These are phyloP conservation scores for Penicillium rolfsii DNA, from an alignment of 2,329 filamentous ascomycete genomes.

Conservation along the genomic window DNA sequence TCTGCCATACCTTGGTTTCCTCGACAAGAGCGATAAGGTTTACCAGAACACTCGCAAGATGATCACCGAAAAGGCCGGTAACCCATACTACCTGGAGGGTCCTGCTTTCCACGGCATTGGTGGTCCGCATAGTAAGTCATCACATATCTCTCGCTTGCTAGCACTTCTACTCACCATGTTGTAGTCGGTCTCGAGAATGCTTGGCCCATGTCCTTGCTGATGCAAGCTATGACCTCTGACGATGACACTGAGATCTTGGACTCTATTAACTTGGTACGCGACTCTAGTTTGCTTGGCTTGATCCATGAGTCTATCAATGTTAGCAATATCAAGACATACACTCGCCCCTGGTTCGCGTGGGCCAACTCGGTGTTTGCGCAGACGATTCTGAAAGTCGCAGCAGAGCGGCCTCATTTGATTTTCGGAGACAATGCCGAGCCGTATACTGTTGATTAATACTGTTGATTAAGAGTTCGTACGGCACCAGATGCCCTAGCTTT, in stretches of 20 bases:
- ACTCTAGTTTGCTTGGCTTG: constrained; percentile 74
- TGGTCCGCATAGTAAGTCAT: constrained; percentile 64
- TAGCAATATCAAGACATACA: constrained; percentile 69
- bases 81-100: constrained; percentile 86
- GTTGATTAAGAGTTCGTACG: neutral
- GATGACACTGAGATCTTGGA: constrained; percentile 77
- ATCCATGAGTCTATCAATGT: constrained; percentile 94
- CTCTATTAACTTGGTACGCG: constrained; percentile 73
- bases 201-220: constrained; percentile 94
- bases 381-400: constrained; percentile 86
- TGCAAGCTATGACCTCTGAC: constrained; percentile 87
- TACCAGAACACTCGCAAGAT: constrained; percentile 90
- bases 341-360: constrained; percentile 95
- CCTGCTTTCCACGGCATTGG: constrained; percentile 83
- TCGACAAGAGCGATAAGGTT: constrained; percentile 62
- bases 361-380: constrained; percentile 95
- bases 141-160: neutral
- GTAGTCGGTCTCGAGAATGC: constrained; percentile 83
- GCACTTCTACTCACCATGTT: constrained; percentile 43
- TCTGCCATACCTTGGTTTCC: constrained; percentile 62
- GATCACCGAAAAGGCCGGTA: constrained; percentile 73
- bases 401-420: constrained; percentile 83
- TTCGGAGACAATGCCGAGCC: constrained; percentile 64
- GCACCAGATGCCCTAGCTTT: neutral
- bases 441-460: constrained; percentile 27